Base-by-base conservation (phyloP, 495 filamentous ascomycete species). In the Daldinia bambusicola region DNA sequence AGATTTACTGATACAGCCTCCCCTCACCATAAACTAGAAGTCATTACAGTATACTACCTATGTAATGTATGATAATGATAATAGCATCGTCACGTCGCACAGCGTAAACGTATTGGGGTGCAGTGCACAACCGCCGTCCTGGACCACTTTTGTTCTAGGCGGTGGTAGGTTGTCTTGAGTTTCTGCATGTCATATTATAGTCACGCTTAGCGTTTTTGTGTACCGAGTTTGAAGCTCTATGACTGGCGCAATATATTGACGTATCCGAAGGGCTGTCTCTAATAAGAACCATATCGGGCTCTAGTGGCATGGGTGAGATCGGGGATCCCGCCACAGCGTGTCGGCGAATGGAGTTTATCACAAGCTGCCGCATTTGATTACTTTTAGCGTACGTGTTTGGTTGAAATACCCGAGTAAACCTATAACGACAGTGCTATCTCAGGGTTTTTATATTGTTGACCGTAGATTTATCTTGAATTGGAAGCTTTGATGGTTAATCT, bases 181-280 rank as follows among this genome's bases (percentile, higher is more conserved):
- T n/a, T n/a, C n/a, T 53, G 34, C 40, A 65, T 68, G 69, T 72
- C 52, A 72, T 67, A 67, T 58, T 67, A 67, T 67, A 72, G 69
- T 67, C 43, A 50, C 18, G 56, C 16, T 20, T 32, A 37, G 41
- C 31, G 51, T 14, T 14, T 45, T 32, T 8, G 7, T 52, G 50
- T n/a, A n/a, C n/a, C 36, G 50, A 50, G n/a, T 52, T 32, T 22
- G 51, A 20, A 62, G 52, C 36, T 26, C 41, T 66, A 63, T 48
- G 34, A 43, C 18, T 50, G 34, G 43, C 32, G 22, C 18, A 12
- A 41, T 37, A 14, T 16, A 18, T 38, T 30, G 63, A 32, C 63
- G 14, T 62, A 58, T 57, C 41, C 41, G 40, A 52, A 48, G 16
- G 14, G 52, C 18, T 9, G 14, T 55, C 32, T 55, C n/a, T 20